These are phyloP conservation scores for Fusarium sp. DNA, from an alignment of 2,329 filamentous ascomycete genomes.

Conservation along the genomic window DNA sequence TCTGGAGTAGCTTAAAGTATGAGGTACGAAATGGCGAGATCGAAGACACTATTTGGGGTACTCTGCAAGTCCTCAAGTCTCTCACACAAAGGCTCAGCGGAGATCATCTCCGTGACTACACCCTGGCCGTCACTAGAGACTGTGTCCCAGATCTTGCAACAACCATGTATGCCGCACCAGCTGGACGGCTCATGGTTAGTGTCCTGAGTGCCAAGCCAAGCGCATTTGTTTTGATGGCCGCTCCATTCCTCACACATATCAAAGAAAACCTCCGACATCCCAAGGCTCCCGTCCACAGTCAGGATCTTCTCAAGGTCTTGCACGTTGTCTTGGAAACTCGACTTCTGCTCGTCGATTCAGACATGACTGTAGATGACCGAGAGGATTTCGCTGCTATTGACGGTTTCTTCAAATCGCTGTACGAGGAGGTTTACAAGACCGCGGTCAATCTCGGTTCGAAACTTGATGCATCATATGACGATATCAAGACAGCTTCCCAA, in stretches of 20 bases:
- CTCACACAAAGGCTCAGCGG: slow-evolving; percentile 58
- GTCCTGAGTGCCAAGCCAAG: slow-evolving; percentile 58
- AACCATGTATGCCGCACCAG: slow-evolving; percentile 60
- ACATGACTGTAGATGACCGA: slow-evolving; percentile 50
- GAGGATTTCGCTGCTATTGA: slow-evolving; percentile 51
- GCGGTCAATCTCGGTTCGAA: slow-evolving; percentile 47
- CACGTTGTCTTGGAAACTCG: slow-evolving; percentile 61
- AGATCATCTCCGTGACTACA: slow-evolving; percentile 56
- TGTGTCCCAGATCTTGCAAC: slow-evolving; percentile 63
- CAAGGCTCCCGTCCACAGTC: slow-evolving; percentile 59
- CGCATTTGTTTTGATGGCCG: slow-evolving; percentile 59
- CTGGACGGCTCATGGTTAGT: slow-evolving; percentile 62
- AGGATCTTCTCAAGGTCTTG: slow-evolving; percentile 61
- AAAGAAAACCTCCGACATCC: slow-evolving; percentile 61
- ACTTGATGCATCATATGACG: slow-evolving; percentile 48
- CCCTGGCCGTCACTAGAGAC: slow-evolving; percentile 60
- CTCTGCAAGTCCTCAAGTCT: slow-evolving; percentile 62
- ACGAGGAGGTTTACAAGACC: slow-evolving; percentile 55
- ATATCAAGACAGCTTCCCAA: slow-evolving; percentile 54
- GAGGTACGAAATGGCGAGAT: slow-evolving; percentile 70
- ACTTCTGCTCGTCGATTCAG: slow-evolving; percentile 49
- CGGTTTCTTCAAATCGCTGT: slow-evolving; percentile 52
- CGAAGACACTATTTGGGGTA: slow-evolving; percentile 65
- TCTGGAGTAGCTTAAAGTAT: slow-evolving; percentile 70
- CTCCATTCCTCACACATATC: slow-evolving; percentile 58